Evolutionary conservation across 2,329 filamentous ascomycete genomes (phyloP).

Genomic region (Lasiodiplodia hormozganensis): DNA sequence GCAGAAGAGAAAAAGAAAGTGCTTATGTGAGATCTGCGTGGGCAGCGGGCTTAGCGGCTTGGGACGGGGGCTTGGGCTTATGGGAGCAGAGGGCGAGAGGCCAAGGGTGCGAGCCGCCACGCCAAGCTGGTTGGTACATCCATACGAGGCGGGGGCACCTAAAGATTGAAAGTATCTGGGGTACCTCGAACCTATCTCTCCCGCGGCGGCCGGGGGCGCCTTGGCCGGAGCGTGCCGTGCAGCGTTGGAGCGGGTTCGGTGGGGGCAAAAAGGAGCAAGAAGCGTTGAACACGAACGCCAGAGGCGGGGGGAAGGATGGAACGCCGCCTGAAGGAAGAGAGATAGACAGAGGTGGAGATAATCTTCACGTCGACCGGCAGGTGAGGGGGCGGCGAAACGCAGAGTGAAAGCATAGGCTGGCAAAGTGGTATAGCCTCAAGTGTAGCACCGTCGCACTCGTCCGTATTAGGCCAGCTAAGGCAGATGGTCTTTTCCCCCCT

Average conservation of each 20-base stretch:
- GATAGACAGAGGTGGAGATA: not conserved
- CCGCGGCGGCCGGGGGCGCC: not conserved
- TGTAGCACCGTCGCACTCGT: not conserved
- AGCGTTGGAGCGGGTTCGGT: not conserved
- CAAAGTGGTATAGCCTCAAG: too few species aligned
- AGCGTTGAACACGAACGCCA: slow-evolving; percentile 16
- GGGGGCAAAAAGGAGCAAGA: not conserved
- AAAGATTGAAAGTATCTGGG: not conserved
- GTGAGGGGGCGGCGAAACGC: too few species aligned
- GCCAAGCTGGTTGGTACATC: slow-evolving; percentile 6
- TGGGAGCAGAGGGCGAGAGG: slow-evolving; percentile 8
- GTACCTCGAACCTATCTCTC: not conserved
- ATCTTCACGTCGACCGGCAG: not conserved
- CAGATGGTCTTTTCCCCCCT: too few species aligned
- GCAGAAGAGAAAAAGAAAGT: slow-evolving; percentile 13
- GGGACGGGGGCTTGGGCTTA: slow-evolving; percentile 15
- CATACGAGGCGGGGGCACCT: not conserved
- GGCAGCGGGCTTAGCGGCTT: slow-evolving; percentile 17
- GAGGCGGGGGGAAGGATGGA: not conserved
- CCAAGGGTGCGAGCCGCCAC: not conserved
- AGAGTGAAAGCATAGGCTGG: too few species aligned
- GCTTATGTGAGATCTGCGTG: slow-evolving; percentile 24
- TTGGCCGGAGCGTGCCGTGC: not conserved
- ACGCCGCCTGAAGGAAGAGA: not conserved
- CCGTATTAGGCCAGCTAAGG: too few species aligned